phyloP scores from a whole-genome alignment of 441 rosid genomes.

The Omphalea diandra region DNA sequence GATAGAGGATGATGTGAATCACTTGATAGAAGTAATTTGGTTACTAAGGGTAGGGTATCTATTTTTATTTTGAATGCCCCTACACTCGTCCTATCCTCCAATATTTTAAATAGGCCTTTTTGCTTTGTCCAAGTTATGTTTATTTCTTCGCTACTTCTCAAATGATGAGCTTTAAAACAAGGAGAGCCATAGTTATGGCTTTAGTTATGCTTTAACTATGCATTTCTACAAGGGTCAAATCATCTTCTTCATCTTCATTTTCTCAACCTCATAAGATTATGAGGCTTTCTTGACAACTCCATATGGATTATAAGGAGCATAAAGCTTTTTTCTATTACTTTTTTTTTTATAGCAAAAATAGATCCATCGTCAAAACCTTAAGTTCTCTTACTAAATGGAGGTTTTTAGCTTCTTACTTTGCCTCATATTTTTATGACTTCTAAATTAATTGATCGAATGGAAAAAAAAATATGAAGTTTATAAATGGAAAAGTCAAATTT shows the following conservation, averaged over 20 bases:
- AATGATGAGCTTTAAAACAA: slow-evolving; percentile 36
- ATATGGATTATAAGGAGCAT: slow-evolving; percentile 58
- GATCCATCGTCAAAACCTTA: slow-evolving; percentile 81
- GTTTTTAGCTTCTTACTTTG: slow-evolving; percentile 31
- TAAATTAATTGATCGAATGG: too few species aligned
- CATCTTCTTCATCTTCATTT: slow-evolving; percentile 23
- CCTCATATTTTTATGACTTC: too few species aligned
- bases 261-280: slow-evolving; percentile 47
- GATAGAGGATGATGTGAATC: too few species aligned
- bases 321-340: slow-evolving; percentile 91
- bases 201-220: slow-evolving; percentile 33
- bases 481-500: too few species aligned
- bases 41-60: too few species aligned
- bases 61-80: slow-evolving; percentile 23
- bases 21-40: too few species aligned
- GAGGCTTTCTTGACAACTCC: slow-evolving; percentile 84
- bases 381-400: slow-evolving; percentile 99
- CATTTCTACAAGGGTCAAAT: slow-evolving; percentile 30
- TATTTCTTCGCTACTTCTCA: slow-evolving; percentile 15
- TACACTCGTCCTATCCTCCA: slow-evolving; percentile 27
- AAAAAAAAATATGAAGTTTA: too few species aligned
- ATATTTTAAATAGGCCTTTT: slow-evolving; percentile 6
- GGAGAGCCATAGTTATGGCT: slow-evolving; percentile 50
- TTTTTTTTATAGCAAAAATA: slow-evolving; percentile 80
- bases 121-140: not conserved